These are phyloP conservation scores for Russula brevipes DNA, from an alignment of 768 basidiomycete genomes.

Conservation along the genomic window DNA sequence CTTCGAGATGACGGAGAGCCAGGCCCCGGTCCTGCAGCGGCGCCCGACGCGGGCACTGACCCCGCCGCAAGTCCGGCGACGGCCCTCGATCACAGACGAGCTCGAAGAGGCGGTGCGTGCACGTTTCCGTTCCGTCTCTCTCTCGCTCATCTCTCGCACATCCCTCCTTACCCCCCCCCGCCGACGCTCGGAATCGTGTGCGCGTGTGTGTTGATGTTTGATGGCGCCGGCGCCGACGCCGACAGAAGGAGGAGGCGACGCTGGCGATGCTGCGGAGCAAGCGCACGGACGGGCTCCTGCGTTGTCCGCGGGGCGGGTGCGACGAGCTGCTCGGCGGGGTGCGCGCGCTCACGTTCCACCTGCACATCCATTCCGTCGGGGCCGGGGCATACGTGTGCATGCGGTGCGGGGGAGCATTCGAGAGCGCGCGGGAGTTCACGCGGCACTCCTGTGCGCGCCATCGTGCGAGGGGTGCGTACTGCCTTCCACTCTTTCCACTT, in stretches of 20 bases:
- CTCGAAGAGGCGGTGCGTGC: conserved; percentile 22
- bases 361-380: conserved; percentile 23
- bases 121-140: no score
- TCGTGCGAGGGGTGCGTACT: conserved; percentile 17
- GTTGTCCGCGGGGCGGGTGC: conserved; percentile 20
- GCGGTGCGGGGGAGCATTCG: conserved; percentile 19
- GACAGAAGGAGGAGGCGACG: conserved; percentile 23
- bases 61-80: conserved; percentile 15
- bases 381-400: conserved; percentile 10
- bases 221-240: no score
- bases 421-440: conserved; percentile 17
- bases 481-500: not conserved
- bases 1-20: conserved; percentile 10
- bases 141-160: no score
- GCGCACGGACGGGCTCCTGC: conserved; percentile 13
- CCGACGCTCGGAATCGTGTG: no score
- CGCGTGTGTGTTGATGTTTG: no score
- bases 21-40: not conserved
- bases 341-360: conserved; percentile 22
- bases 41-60: conserved; percentile 12
- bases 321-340: conserved; percentile 18
- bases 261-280: conserved; percentile 11
- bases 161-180: no score
- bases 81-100: conserved; percentile 18
- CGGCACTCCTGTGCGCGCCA: conserved; percentile 20